Percentiles rank a stretch among this genome's conserved stretches.
Conservation (phyloP, 371 early-diverging fungal species). For the Mucor mucedo region DNA sequence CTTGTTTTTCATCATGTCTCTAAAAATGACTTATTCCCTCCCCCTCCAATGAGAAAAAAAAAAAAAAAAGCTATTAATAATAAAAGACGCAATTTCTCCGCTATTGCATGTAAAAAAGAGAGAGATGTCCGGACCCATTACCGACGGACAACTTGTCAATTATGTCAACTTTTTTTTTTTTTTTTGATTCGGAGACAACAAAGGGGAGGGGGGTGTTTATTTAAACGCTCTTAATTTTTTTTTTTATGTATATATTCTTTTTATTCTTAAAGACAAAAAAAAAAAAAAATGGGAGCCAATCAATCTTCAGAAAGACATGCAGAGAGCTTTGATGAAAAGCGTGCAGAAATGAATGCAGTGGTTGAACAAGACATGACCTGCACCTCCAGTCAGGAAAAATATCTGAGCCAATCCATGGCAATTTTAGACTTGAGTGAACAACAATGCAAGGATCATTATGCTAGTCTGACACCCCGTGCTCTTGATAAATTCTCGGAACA, state of each 20-base stretch:
- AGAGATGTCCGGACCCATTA: no score
- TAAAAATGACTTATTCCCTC: not conserved
- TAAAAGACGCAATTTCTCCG: no score
- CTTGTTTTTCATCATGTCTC: not conserved
- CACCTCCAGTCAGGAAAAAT: slow-evolving; percentile 2
- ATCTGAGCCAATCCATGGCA: slow-evolving; percentile 14
- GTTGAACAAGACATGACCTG: slow-evolving; percentile 12
- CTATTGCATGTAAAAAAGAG: no score
- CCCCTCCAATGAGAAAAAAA: no score
- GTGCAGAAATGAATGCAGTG: slow-evolving; percentile 21
- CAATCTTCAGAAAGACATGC: slow-evolving; percentile 9
- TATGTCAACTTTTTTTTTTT: slow-evolving; percentile 1
- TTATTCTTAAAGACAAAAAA: not conserved
- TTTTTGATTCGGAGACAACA: not conserved
- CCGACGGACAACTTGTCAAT: not conserved
- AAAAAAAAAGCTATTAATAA: no score
- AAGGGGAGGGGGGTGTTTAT: not conserved
- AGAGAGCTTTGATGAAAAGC: slow-evolving; percentile 25
- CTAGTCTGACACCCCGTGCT: slow-evolving; percentile 32
- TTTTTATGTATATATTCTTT: not conserved
- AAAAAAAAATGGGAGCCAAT: slow-evolving; percentile 21
- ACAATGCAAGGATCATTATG: slow-evolving; percentile 25
- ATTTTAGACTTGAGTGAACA: slow-evolving; percentile 12
- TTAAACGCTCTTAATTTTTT: slow-evolving; percentile 1
- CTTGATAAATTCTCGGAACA: slow-evolving; percentile 43